Evolutionary conservation across 139 green algal species (phyloP).

Genomic region (Chlorella sorokiniana): DNA sequence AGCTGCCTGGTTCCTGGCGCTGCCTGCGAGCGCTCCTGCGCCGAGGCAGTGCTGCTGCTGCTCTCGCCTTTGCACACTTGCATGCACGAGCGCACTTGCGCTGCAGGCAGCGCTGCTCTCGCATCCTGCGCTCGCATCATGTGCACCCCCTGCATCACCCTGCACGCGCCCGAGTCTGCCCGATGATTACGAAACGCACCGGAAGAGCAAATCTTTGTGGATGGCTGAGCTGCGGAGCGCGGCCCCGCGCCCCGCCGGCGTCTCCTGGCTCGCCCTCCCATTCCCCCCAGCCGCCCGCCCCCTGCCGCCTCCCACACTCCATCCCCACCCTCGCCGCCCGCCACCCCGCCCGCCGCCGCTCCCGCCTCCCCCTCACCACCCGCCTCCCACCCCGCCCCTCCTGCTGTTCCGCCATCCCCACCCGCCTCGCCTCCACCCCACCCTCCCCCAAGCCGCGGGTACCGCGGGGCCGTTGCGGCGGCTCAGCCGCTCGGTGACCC

Average conservation of each 20-base stretch:
- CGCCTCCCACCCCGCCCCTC: neutral
- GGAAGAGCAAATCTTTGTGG: slow-evolving; percentile 21
- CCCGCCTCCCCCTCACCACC: neutral
- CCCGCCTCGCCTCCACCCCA: neutral
- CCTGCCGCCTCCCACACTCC: neutral
- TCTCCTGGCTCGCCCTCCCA: neutral
- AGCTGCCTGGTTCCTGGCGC: neutral
- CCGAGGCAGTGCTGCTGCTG: too few relatives aligned
- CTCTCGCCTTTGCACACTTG: too few relatives aligned
- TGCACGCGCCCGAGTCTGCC: too few relatives aligned
- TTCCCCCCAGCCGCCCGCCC: neutral
- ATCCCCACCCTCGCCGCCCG: neutral
- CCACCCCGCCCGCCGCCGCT: neutral
- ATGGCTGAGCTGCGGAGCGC: slow-evolving; percentile 11
- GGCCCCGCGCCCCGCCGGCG: neutral
- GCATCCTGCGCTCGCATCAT: neutral
- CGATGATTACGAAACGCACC: slow-evolving; percentile 21
- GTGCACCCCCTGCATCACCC: neutral
- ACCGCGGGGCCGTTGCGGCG: neutral
- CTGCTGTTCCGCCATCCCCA: neutral
- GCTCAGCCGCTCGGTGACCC: slow-evolving; percentile 35
- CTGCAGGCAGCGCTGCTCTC: too few relatives aligned
- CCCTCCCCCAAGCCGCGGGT: slow-evolving; percentile 2
- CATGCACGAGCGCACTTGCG: too few relatives aligned
- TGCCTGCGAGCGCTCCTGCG: too few relatives aligned